These are phyloP conservation scores for Ambrosia trifida DNA, from an alignment of 129 eudicot genomes.

Conservation along the genomic window DNA sequence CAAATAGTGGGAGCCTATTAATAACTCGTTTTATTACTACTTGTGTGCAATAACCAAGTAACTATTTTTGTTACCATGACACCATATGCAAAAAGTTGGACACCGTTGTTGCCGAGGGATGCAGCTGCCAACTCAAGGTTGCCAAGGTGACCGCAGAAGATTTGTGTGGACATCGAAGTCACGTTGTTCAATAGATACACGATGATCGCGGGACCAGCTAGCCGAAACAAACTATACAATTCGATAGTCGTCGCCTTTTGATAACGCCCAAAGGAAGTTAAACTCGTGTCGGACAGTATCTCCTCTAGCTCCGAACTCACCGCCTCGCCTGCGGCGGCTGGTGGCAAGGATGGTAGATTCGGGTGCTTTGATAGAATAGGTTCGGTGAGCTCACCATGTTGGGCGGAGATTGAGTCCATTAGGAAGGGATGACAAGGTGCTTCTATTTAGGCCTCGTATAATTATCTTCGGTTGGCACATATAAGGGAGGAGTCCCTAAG, in stretches of 20 bases:
- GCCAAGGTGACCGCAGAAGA: constrained; percentile 54
- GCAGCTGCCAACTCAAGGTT: constrained; percentile 51
- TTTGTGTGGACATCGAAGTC: constrained; percentile 52
- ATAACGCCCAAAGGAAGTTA: constrained; percentile 20
- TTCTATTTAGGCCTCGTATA: constrained; percentile 5
- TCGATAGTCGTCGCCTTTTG: constrained; percentile 32
- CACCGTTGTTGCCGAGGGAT: constrained; percentile 48
- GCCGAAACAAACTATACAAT: constrained; percentile 31
- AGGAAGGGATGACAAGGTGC: background rate
- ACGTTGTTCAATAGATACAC: constrained; percentile 49
- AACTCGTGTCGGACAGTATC: constrained; percentile 37
- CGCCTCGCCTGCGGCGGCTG: constrained; percentile 2
- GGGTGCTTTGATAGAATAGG: constrained; percentile 20
- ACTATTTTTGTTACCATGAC: constrained; percentile 36
- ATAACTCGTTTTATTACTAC: too few species aligned
- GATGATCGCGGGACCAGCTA: constrained; percentile 49
- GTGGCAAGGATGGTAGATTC: background rate
- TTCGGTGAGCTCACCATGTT: constrained; percentile 18
- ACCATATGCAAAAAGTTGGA: constrained; percentile 51
- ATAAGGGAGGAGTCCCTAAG: too few species aligned
- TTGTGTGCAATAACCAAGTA: too few species aligned
- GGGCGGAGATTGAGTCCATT: constrained; percentile 26
- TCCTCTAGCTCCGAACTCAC: constrained; percentile 42
- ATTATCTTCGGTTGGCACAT: background rate
- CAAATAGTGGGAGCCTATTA: too few species aligned